A percentile compares a stretch with the other conserved stretches of the same genome.
These are phyloP conservation scores for Tetrapisispora fleetii DNA, from an alignment of 805 yeast species.

Conservation along the genomic window DNA sequence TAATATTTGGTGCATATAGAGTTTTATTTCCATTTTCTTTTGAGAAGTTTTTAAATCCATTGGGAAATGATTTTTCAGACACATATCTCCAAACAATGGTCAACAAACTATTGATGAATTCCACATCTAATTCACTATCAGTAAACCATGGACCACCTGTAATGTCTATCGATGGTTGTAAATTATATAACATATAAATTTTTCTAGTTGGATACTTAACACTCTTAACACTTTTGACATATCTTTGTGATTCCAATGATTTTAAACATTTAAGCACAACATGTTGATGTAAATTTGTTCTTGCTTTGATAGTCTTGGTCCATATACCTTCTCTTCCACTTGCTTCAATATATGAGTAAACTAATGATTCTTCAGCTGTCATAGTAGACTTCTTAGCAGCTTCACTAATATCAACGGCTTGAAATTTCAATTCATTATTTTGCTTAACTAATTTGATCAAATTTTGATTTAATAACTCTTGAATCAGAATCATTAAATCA, in stretches of 20 bases:
- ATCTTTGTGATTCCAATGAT: slow-evolving; percentile 65
- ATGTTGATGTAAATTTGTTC: slow-evolving; percentile 83
- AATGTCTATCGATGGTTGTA: slow-evolving; percentile 90
- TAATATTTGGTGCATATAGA: slow-evolving; percentile 45
- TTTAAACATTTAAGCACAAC: slow-evolving; percentile 80
- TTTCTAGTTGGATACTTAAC: slow-evolving; percentile 92
- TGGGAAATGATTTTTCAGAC: slow-evolving; percentile 66
- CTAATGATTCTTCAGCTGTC: slow-evolving; percentile 82
- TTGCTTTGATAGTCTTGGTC: slow-evolving; percentile 84
- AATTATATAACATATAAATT: slow-evolving; percentile 86
- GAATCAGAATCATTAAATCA: slow-evolving; percentile 40
- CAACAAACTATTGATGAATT: slow-evolving; percentile 75
- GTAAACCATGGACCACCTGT: slow-evolving; percentile 99
- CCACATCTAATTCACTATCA: slow-evolving; percentile 88
- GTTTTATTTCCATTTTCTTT: slow-evolving; percentile 12
- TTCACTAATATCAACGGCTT: slow-evolving; percentile 61
- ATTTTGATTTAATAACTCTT: slow-evolving; percentile 45
- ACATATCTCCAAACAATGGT: slow-evolving; percentile 84
- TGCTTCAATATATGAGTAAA: slow-evolving; percentile 84
- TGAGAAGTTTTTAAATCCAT: slow-evolving; percentile 41
- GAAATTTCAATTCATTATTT: slow-evolving; percentile 61
- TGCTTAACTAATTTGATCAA: slow-evolving; percentile 60
- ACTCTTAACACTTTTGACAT: slow-evolving; percentile 80
- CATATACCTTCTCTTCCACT: slow-evolving; percentile 93
- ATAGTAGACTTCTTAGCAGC: slow-evolving; percentile 70